A percentile compares a stretch with the other conserved stretches of the same genome.
Evolutionary conservation across 768 basidiomycete genomes (phyloP).

Genomic region (Asterophora lycoperdoides): DNA sequence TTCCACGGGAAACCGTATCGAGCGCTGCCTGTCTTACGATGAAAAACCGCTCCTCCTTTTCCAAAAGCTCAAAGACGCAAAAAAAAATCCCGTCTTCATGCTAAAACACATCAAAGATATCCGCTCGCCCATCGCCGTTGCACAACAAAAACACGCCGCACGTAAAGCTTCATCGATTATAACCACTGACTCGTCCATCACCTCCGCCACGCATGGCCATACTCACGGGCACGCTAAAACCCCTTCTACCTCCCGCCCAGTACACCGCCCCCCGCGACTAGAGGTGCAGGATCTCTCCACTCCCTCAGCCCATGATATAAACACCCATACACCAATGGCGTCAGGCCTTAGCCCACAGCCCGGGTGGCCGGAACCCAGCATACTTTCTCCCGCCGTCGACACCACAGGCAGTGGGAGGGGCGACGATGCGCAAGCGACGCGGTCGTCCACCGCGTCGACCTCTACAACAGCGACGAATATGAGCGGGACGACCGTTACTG

Average conservation of each 20-base stretch:
- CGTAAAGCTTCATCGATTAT: constrained; percentile 68
- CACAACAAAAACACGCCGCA: constrained; percentile 91
- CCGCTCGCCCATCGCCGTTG: constrained; percentile 93
- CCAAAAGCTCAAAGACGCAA: constrained; percentile 94
- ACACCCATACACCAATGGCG: constrained; percentile 45
- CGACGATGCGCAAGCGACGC: constrained; percentile 32
- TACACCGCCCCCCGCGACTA: constrained; percentile 61
- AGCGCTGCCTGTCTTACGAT: constrained; percentile 95
- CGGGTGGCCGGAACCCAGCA: constrained; percentile 68
- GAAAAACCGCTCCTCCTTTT: constrained; percentile 97
- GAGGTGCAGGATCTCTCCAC: constrained; percentile 63
- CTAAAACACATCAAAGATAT: constrained; percentile 96
- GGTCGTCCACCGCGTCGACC: constrained; percentile 22
- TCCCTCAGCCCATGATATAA: constrained; percentile 32
- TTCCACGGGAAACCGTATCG: constrained; percentile 75
- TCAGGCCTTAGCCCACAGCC: constrained; percentile 64
- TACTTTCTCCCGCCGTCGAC: constrained; percentile 54
- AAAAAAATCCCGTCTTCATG: constrained; percentile 99
- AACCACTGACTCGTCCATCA: constrained; percentile 37
- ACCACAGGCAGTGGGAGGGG: constrained; percentile 19
- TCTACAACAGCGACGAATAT: constrained; percentile 22
- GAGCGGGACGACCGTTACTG: constrained; percentile 25
- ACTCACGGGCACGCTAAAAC: constrained; percentile 37
- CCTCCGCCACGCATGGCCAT: constrained; percentile 42
- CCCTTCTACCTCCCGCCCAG: constrained; percentile 35